Evolutionary conservation across 148 eudicot species (phyloP), one percentile per base, ranked within the genome.

Genomic region (Heliamphora exappendiculata): DNA sequence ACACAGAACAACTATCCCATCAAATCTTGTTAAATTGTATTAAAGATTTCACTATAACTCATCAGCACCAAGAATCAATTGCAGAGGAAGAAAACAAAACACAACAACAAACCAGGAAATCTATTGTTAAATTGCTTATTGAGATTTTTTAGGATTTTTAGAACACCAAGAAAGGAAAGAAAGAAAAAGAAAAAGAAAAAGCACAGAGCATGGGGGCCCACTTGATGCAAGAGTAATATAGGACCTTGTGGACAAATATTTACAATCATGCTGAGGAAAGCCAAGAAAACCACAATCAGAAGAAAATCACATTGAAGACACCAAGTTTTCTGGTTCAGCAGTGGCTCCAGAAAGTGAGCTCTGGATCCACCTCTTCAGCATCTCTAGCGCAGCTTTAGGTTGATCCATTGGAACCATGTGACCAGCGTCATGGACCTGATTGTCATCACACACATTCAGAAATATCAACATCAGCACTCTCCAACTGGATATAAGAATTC

Each of bases 381-480:
- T 93, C 81, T 89, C 89, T 22, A 90, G 73, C 4, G 98, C 85
- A 59, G 91, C 89, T 78, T 86, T 91, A 22, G 98, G 97, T 72
- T 93, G 98, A 81, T 93, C 98, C 98, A 91, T 93, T 4, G 98
- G 98, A 77, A 93, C 98, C 98, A 93, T 93, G 84, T 93, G 98
- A 42, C 98, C 98, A 57, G 98, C 91, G 79, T 93, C 88, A 78
- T 87, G 90, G 12, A 93, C 97, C 98, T 93, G 85, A 79, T 24
- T 78, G 39, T 45, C 49, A 77, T 59, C 50, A 69, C 33, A 47
- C 39, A 29, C 36, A 36, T 10, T 17, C 63, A 75, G 31, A 62
- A 36, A 24, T 62, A n/a, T 64, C 13, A 66, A 67, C 13, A 65
- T 22, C 26, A 36, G 37, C 39, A 44, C 10, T 34, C 49, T 31